Evolutionary conservation across 2,329 filamentous ascomycete genomes (phyloP), one percentile per base, ranked within the genome.

Genomic region (Malbranchea zuffiana): DNA sequence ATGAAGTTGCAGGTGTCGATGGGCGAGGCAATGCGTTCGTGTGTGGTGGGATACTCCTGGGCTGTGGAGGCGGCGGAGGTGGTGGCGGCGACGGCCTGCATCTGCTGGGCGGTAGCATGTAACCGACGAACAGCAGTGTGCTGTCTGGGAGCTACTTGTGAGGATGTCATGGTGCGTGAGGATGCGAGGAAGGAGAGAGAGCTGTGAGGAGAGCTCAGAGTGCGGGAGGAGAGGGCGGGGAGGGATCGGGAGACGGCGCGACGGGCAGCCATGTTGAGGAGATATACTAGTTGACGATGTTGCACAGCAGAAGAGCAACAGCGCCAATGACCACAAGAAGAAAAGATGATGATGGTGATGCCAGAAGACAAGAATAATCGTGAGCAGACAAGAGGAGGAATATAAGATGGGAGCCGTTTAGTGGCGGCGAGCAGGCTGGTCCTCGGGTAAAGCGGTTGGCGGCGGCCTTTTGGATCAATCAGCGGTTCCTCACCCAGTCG

Each of bases 1-100:
- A 80, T 54, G 62, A 79, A 79, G 61, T 74, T 72, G 38, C 60
- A 61, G 13, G 71, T 75, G 50, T 74, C 64, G 40, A 61, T 50
- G n/a, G 69, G 67, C 29, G 65, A 57, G 36, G 61, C 43, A 47
- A 74, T 68, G 42, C 59, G 59, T 33, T 69, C 68, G 56, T 75
- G 71, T 42, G 49, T 62, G 37, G 57, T 69, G n/a, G 67, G 68
- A 48, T 72, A 72, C 28, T 61, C 57, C 23, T 62, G 52, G 11
- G 63, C 50, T 2, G 62, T 57, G 2, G 56, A 52, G 11, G 61
- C 54, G 16, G 62, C 59, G 11, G 62, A 57, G 18, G 62, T 59
- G 6, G 66, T 60, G 2, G 41, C 41, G 16, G 43, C 32, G 6
- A 63, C 56, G n/a, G 61, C 60, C 30, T 35, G 57, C 32, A 72